Percentiles rank a stretch among this genome's conserved stretches.
These are phyloP conservation scores for Chenopodium formosanum DNA, from an alignment of 148 eudicot genomes.

Conservation along the genomic window DNA sequence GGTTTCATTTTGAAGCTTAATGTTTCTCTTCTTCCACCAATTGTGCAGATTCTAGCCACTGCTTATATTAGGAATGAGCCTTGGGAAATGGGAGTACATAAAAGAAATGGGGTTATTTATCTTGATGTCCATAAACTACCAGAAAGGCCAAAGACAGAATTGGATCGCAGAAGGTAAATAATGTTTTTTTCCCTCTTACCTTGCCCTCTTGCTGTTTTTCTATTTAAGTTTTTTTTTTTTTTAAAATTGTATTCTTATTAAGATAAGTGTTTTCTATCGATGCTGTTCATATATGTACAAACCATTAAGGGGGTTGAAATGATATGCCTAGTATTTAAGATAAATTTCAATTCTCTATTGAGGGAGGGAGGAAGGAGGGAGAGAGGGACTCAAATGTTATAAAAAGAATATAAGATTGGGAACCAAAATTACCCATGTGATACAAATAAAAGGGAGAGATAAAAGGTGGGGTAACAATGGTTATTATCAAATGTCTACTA, in stretches of 20 bases:
- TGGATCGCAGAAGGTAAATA: constrained; percentile 73
- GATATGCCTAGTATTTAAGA: not conserved
- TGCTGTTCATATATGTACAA: not conserved
- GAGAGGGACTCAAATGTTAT: too few species aligned
- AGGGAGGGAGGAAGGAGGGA: too few species aligned
- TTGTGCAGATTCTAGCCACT: constrained; percentile 83
- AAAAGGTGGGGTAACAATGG: too few species aligned
- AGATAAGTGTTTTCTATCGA: too few species aligned
- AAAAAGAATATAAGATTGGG: too few species aligned
- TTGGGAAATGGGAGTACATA: constrained; percentile 99
- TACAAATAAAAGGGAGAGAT: too few species aligned
- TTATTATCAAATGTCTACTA: too few species aligned
- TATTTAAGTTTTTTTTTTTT: too few species aligned
- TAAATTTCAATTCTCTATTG: not conserved
- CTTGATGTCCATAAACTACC: constrained; percentile 97
- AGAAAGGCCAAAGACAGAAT: constrained; percentile 80
- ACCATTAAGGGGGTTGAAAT: not conserved
- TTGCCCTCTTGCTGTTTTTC: too few species aligned
- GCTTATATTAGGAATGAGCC: constrained; percentile 92
- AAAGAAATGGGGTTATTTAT: constrained; percentile 90
- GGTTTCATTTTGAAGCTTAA: not conserved
- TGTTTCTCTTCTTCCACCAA: constrained; percentile 4
- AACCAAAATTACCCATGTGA: too few species aligned
- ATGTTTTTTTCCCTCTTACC: too few species aligned
- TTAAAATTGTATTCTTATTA: too few species aligned